A percentile compares a stretch with the other conserved stretches of the same genome.
These are phyloP conservation scores for Cyclanthera cordifolia DNA, from an alignment of 306 rosid species.

Conservation along the genomic window DNA sequence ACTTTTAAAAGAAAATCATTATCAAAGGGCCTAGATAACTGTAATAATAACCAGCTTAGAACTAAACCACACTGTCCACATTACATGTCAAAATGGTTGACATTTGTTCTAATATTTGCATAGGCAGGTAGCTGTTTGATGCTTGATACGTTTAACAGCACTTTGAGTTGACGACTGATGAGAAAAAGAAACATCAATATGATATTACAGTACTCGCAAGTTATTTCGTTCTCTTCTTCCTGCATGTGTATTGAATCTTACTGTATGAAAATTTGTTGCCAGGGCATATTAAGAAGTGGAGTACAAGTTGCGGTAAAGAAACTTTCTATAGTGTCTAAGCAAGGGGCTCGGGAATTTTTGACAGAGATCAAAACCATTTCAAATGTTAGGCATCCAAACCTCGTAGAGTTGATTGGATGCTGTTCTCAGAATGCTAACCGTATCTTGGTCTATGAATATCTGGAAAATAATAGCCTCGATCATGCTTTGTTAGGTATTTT, in stretches of 20 bases:
- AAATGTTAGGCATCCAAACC: conserved; percentile 71
- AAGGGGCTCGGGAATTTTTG: conserved; percentile 75
- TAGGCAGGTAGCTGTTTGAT: background rate
- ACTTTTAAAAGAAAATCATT: background rate
- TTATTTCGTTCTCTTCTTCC: background rate
- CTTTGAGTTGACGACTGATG: too few species aligned
- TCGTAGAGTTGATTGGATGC: conserved; percentile 83
- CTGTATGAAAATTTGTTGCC: conserved; percentile 11
- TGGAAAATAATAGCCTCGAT: conserved; percentile 72
- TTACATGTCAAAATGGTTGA: background rate
- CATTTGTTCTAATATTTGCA: background rate
- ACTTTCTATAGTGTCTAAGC: conserved; percentile 77
- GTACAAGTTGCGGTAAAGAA: conserved; percentile 66
- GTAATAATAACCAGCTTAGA: background rate
- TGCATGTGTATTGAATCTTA: background rate
- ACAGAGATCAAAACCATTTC: conserved; percentile 67
- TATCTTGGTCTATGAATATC: conserved; percentile 68
- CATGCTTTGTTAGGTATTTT: conserved; percentile 56
- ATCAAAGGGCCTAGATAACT: background rate
- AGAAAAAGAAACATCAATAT: background rate
- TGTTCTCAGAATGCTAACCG: conserved; percentile 57
- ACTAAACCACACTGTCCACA: background rate
- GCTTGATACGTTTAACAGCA: conserved; percentile 2
- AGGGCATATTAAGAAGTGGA: conserved; percentile 70
- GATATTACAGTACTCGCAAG: background rate